Evolutionary conservation across 495 filamentous ascomycete species (phyloP).

Genomic region (Neurospora africana): DNA sequence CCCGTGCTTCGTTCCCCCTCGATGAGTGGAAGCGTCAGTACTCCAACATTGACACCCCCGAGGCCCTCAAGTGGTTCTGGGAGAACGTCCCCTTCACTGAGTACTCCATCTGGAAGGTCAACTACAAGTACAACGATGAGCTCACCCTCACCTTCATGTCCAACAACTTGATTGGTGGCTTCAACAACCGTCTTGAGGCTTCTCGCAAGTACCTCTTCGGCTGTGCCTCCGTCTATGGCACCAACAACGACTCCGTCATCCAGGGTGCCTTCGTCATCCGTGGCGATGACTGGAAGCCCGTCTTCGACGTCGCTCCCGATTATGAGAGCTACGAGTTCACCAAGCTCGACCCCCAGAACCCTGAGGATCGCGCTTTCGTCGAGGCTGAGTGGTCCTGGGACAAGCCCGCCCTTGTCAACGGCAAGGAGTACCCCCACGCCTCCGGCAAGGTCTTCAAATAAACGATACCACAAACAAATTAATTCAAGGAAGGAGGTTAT

Average conservation of each 20-base stretch:
- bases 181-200: conserved; percentile 93
- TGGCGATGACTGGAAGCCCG: conserved; percentile 74
- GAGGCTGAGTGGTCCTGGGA: conserved; percentile 83
- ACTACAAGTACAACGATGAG: conserved; percentile 98
- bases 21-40: conserved; percentile 99
- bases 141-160: conserved; percentile 96
- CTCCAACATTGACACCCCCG: conserved; percentile 90
- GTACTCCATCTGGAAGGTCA: conserved; percentile 84
- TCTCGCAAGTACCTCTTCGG: conserved; percentile 99
- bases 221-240: conserved; percentile 77
- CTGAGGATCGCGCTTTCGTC: conserved; percentile 73
- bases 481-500: conserved; percentile 7
- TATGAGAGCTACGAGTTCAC: conserved; percentile 91
- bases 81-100: conserved; percentile 84
- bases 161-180: conserved; percentile 92
- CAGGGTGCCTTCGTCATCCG: conserved; percentile 88
- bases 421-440: conserved; percentile 67
- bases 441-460: conserved; percentile 98
- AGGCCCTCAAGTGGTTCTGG: conserved; percentile 96
- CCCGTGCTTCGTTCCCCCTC: conserved; percentile 65
- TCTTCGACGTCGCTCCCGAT: conserved; percentile 94
- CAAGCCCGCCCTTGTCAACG: conserved; percentile 62
- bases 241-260: conserved; percentile 76
- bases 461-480: conserved; percentile 18
- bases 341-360: conserved; percentile 82